phyloP scores from a whole-genome alignment of 306 rosid species.

The Cucumis sativus region DNA sequence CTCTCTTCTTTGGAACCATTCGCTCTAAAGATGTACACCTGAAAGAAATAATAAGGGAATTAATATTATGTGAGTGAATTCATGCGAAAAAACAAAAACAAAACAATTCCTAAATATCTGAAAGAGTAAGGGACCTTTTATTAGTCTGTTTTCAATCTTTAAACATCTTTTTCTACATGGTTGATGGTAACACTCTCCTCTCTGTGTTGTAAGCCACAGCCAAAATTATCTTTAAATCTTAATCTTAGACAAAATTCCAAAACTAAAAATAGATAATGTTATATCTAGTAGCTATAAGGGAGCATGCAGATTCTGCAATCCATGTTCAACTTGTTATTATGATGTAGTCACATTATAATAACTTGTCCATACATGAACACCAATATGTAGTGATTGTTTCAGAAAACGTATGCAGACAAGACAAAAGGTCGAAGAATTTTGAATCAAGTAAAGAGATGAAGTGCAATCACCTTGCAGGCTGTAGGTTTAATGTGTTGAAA shows the following conservation, averaged over 20 bases:
- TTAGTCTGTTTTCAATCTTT: not conserved
- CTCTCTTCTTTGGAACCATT: slow-evolving; percentile 16
- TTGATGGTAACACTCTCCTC: not conserved
- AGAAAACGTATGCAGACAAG: not conserved
- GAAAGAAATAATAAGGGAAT: not conserved
- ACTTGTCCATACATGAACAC: not conserved
- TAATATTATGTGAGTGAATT: not conserved
- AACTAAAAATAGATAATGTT: not conserved
- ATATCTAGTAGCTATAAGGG: too few relatives aligned
- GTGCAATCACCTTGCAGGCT: slow-evolving; percentile 53
- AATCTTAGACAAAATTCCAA: not conserved
- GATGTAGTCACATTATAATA: too few relatives aligned
- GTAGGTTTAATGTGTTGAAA: slow-evolving; percentile 45
- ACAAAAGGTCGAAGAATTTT: not conserved
- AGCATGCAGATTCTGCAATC: too few relatives aligned
- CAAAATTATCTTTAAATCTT: not conserved
- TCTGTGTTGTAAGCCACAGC: not conserved
- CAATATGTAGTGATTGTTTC: not conserved
- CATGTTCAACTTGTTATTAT: too few relatives aligned
- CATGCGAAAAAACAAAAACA: not conserved
- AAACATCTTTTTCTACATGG: not conserved
- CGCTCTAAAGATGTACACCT: slow-evolving; percentile 56
- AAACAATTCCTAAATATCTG: not conserved
- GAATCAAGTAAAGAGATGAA: slow-evolving; percentile 7
- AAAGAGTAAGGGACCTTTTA: not conserved